Conservation (phyloP, 768 basidiomycete genomes). For the Russula foetens region DNA sequence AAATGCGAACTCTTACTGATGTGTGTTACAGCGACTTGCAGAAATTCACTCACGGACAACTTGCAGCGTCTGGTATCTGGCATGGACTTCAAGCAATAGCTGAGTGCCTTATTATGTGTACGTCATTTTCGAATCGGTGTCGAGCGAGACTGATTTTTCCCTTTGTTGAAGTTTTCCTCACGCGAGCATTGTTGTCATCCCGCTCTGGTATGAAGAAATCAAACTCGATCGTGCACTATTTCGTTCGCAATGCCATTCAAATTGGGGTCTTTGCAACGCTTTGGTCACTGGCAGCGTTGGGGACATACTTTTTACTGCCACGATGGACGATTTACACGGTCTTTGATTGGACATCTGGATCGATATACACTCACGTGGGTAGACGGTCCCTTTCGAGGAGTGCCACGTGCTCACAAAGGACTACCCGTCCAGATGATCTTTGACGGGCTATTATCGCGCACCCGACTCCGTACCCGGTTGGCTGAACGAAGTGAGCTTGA, state of each 20-base stretch:
- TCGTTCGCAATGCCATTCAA: slow-evolving; percentile 2
- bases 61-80: neutral
- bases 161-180: neutral
- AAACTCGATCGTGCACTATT: neutral
- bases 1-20: neutral
- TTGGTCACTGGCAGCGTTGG: neutral
- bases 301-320: neutral
- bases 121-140: neutral
- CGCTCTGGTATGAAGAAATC: neutral
- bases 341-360: neutral
- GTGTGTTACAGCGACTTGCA: neutral
- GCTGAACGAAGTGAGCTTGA: neutral
- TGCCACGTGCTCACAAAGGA: neutral
- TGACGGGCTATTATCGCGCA: neutral
- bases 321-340: neutral
- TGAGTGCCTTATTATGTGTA: neutral
- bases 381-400: neutral
- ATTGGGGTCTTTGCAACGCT: neutral
- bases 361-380: slow-evolving; percentile 6
- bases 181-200: neutral
- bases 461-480: neutral
- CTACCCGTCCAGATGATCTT: neutral
- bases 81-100: neutral
- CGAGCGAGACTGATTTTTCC: neutral
- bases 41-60: neutral